Base-by-base conservation (phyloP, 2,329 filamentous ascomycete genomes). In the Geosmithia flava region DNA sequence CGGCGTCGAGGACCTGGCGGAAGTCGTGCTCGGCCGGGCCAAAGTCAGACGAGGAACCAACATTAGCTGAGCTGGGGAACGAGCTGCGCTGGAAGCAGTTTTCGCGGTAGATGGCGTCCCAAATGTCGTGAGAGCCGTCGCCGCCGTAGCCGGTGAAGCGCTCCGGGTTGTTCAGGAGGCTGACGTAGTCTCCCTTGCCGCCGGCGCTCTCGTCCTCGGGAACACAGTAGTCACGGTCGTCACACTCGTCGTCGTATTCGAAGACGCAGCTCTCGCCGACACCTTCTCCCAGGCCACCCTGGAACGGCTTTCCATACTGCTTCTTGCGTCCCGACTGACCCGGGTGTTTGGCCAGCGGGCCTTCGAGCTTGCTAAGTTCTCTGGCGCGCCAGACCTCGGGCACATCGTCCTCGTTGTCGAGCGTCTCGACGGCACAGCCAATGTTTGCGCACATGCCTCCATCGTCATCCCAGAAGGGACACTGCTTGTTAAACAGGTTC, bases 181-280 rank as follows among this genome's bases (percentile, higher is more conserved):
- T 95, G 58, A 98, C 93, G 62, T 98, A 98, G 71, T 97, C 93
- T 41, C 93, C 93, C 65, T 95, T 95, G 10, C 78, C 85, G 46
- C 76, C 75, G 7, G 85, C 81, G 58, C 86, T 87, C 68, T 97
- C 90, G 61, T 98, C 93, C 58, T 98, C 93, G 1, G 89, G 88
- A 4, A 97, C 80, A 66, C 93, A 98, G 65, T 97, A 98, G 63
- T 98, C 93, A 54, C 93, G 80, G 55, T 96, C 86, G 68, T 97
- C 91, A 66, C 89, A 95, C 66, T 96, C 91, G 59, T 96, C 91
- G 59, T 97, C 91, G 61, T 95, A 95, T 68, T 98, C 93, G 17
- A 97, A 83, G 44, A 98, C 89, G 62, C 93, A 98, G 64, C 87
- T 95, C 70, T 98, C 93, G 47, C 87, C 89, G 0, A 96, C 91